Base-by-base conservation (phyloP, 2,329 filamentous ascomycete genomes). In the Colletotrichum horii region DNA sequence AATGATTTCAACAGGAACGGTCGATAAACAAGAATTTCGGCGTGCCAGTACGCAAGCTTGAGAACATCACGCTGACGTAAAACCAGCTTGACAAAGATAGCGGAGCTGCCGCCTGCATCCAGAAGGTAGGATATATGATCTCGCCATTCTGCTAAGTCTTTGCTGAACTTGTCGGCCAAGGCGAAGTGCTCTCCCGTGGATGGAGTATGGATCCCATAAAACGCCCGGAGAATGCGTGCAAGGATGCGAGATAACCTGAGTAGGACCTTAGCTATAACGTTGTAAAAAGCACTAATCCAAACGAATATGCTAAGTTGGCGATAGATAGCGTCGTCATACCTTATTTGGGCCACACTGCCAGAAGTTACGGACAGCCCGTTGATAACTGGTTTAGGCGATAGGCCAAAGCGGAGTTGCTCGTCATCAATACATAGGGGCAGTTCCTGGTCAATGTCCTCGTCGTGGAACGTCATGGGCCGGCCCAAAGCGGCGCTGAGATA, bases 401-500 rank as follows among this genome's bases (percentile, higher is more conserved):
- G 80, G 66, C 61, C 79, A 79, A 8, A 79, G 74, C 11, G 80
- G 62, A 43, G 82, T 74, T 15, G 83, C 79, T 74, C 75, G 73
- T 93, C 91, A 70, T 92, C 90, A 6, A 91, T 85, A 15, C 84
- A 82, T 12, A 85, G 83, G 0, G 91, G 92, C 22, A 92, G 82
- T 26, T 91, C 88, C 76, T 93, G 90, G 74, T 93, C 91, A 68
- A 93, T 92, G 68, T 93, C 91, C 61, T 93, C 91, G 64, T 93
- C 90, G 75, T 92, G 92, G 61, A 93, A 90, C 4, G 91, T 87
- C 19, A 89, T 84, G 2, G 92, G 92, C 22, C 92, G 85, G 2
- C 92, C 92, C 11, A 93, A 86, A 68, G 91, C 89, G 24, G 90
- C 89, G 68, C 91, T 91, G 6, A 94, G 85, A 75, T 94, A 93